These are phyloP conservation scores for Penstemon davidsonii DNA, from an alignment of 257 asterid genomes.

Conservation along the genomic window DNA sequence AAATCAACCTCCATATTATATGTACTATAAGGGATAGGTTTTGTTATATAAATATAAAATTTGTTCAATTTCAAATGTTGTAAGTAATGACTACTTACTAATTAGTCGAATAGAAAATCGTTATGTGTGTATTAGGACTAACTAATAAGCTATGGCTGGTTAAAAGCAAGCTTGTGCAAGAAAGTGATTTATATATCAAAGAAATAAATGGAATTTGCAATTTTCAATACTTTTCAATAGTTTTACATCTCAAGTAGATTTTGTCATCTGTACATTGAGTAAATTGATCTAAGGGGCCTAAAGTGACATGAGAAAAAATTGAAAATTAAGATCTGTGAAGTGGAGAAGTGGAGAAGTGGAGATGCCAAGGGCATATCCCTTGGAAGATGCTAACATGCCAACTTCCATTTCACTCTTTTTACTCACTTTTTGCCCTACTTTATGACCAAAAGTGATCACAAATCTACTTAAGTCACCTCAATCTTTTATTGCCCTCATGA, in stretches of 20 bases:
- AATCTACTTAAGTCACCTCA: constrained; percentile 44
- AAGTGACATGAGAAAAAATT: not conserved
- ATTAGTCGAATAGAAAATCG: constrained; percentile 7
- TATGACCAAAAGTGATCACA: constrained; percentile 38
- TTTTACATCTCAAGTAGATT: not conserved
- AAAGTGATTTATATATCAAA: not conserved
- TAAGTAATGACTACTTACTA: not conserved
- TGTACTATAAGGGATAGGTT: not conserved
- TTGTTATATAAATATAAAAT: no score
- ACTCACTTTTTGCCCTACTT: constrained; percentile 33
- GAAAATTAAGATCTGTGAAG: constrained; percentile 13
- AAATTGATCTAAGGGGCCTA: not conserved
- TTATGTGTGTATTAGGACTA: constrained; percentile 16
- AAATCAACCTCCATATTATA: constrained; percentile 17
- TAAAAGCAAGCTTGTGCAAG: not conserved
- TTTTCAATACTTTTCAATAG: no score
- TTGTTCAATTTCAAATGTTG: not conserved
- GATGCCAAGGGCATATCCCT: constrained; percentile 51
- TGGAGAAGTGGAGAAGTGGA: constrained; percentile 35
- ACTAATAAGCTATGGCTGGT: constrained; percentile 17
- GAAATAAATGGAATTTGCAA: no score
- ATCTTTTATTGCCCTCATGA: constrained; percentile 31
- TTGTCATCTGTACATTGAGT: not conserved
- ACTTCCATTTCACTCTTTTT: constrained; percentile 22
- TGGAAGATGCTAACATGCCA: constrained; percentile 53